These are phyloP conservation scores for Guadua angustifolia DNA, from an alignment of 176 grass and related monocot species.

Conservation along the genomic window DNA sequence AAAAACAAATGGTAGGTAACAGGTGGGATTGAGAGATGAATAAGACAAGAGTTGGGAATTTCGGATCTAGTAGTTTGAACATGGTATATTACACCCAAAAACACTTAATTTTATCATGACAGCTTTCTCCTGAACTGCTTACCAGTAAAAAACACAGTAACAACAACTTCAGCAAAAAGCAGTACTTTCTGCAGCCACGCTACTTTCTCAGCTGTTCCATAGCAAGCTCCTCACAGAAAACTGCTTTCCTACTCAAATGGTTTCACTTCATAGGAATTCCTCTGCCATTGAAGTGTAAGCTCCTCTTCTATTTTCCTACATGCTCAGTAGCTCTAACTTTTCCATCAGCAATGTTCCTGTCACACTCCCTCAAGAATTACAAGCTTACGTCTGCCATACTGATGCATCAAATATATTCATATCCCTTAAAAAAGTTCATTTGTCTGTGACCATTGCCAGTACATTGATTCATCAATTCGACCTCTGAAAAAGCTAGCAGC, in stretches of 20 bases:
- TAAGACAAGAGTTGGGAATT: not conserved
- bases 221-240: not conserved
- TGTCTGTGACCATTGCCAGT: not conserved
- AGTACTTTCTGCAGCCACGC: not conserved
- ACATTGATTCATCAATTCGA: not conserved
- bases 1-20: not conserved
- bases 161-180: not conserved
- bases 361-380: not conserved
- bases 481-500: not conserved
- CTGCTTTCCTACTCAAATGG: not conserved
- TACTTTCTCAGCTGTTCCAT: conserved; percentile 23
- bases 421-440: not conserved
- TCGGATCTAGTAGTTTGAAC: not conserved
- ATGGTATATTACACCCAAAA: conserved; percentile 20
- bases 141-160: conserved; percentile 6
- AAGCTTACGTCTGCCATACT: not conserved
- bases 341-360: not conserved
- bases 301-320: conserved; percentile 14
- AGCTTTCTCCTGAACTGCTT: not conserved
- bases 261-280: not conserved
- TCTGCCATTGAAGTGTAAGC: conserved; percentile 17
- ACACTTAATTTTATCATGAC: not conserved
- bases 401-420: not conserved
- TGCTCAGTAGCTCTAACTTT: conserved; percentile 9
- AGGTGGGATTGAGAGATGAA: not conserved